Conservation (phyloP, 1,284 basidiomycete species). For the Moesziomyces sp. region DNA sequence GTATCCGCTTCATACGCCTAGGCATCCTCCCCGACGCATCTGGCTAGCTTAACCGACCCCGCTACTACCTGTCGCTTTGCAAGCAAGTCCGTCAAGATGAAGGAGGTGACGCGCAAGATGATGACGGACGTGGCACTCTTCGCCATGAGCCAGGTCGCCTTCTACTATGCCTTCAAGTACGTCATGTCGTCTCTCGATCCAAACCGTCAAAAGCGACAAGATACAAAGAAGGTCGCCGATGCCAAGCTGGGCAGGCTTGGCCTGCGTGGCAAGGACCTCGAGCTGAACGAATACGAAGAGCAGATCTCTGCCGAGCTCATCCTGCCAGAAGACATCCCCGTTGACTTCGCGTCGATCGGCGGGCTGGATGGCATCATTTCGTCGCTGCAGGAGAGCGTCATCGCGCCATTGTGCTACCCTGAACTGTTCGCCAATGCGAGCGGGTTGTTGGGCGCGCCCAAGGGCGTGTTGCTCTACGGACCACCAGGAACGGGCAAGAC, state of each 20-base stretch:
- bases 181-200: slow-evolving; percentile 68
- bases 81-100: slow-evolving; percentile 36
- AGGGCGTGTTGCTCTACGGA: slow-evolving; percentile 71
- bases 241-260: slow-evolving; percentile 65
- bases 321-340: slow-evolving; percentile 70
- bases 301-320: slow-evolving; percentile 72
- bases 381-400: slow-evolving; percentile 92
- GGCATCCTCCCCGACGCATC: no score
- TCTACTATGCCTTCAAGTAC: slow-evolving; percentile 69
- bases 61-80: not conserved
- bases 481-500: slow-evolving; percentile 70
- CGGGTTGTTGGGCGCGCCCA: slow-evolving; percentile 73
- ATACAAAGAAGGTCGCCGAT: slow-evolving; percentile 64
- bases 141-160: slow-evolving; percentile 66
- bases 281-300: slow-evolving; percentile 68
- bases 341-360: slow-evolving; percentile 78
- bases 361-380: slow-evolving; percentile 92
- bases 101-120: slow-evolving; percentile 62
- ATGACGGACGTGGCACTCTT: slow-evolving; percentile 63
- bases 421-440: slow-evolving; percentile 78
- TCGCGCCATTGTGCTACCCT: slow-evolving; percentile 93
- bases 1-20: no score
- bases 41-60: not conserved
- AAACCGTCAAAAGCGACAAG: slow-evolving; percentile 63
- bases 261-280: slow-evolving; percentile 46